phyloP scores from a whole-genome alignment of 2,329 filamentous ascomycete species.

The Diaporthe amygdali region DNA sequence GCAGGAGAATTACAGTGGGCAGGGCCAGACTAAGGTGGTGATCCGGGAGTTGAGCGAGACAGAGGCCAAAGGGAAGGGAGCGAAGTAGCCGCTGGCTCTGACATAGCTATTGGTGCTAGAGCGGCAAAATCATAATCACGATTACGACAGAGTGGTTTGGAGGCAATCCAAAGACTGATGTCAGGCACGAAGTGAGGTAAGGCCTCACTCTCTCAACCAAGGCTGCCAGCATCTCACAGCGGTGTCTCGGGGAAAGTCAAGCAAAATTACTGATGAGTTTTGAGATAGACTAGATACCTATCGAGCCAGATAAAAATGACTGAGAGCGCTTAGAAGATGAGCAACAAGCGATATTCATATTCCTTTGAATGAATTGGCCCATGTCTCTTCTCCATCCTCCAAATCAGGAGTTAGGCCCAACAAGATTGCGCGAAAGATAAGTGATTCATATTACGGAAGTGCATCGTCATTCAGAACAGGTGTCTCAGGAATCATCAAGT shows the following conservation, averaged over 20 bases:
- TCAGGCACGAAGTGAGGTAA: conserved; percentile 8
- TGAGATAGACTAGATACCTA: conserved; percentile 17
- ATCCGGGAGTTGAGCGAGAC: conserved; percentile 84
- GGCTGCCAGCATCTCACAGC: not conserved
- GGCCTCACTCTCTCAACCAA: not conserved
- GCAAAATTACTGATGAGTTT: conserved; percentile 5
- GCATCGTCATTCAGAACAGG: not conserved
- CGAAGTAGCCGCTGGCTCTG: conserved; percentile 55
- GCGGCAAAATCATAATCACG: not conserved
- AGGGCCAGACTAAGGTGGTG: conserved; percentile 77
- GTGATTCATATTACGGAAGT: not conserved
- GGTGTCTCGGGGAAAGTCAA: not conserved
- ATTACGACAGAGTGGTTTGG: not conserved
- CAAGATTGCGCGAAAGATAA: not conserved
- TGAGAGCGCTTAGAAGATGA: not conserved
- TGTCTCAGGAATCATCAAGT: not conserved
- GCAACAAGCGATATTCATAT: not conserved
- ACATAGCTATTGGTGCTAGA: not conserved
- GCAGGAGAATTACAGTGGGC: conserved; percentile 76
- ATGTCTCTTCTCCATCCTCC: not conserved
- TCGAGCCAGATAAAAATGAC: conserved; percentile 2
- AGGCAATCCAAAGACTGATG: not conserved
- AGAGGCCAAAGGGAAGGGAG: conserved; percentile 85
- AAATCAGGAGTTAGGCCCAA: not conserved
- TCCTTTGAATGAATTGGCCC: not conserved